Conservation (phyloP, 352 stramenopile genomes). For the Achlya hypogyna region DNA sequence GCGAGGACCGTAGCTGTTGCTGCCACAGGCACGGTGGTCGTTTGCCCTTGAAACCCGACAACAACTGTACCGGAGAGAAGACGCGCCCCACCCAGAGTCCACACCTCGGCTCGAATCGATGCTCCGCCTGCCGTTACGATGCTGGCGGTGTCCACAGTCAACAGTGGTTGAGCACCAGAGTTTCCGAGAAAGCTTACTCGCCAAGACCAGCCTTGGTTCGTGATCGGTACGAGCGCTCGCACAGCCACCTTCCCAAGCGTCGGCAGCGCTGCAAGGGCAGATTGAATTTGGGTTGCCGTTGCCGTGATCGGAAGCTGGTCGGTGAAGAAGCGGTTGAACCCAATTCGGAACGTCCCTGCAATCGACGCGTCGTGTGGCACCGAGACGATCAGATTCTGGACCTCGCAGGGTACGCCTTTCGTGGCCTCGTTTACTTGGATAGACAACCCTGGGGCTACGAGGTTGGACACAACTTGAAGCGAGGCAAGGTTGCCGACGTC, state of each 20-base stretch:
- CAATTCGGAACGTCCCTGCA: slow-evolving; percentile 20
- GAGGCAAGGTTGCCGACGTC: slow-evolving; percentile 21
- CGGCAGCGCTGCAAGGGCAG: slow-evolving; percentile 19
- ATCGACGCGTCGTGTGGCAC: neutral
- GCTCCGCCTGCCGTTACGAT: neutral
- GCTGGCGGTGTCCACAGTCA: slow-evolving; percentile 15
- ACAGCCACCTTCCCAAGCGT: slow-evolving; percentile 28
- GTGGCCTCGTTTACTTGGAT: slow-evolving; percentile 12
- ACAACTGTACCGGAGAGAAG: slow-evolving; percentile 18
- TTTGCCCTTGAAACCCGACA: slow-evolving; percentile 20
- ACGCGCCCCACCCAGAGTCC: slow-evolving; percentile 3
- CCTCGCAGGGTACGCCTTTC: slow-evolving; percentile 23
- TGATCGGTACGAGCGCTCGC: slow-evolving; percentile 20
- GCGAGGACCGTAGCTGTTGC: neutral
- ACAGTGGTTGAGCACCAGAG: slow-evolving; percentile 21
- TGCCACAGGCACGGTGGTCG: slow-evolving; percentile 7
- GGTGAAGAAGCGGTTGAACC: slow-evolving; percentile 14
- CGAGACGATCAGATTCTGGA: slow-evolving; percentile 25
- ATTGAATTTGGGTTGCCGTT: slow-evolving; percentile 1
- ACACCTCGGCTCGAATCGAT: slow-evolving; percentile 13
- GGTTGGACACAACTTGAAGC: slow-evolving; percentile 22
- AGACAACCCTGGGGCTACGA: slow-evolving; percentile 7
- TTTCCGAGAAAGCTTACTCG: slow-evolving; percentile 30
- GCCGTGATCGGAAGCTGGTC: slow-evolving; percentile 13
- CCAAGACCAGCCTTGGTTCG: slow-evolving; percentile 27